A percentile compares a stretch with the other conserved stretches of the same genome.
Conservation (phyloP, 2,329 filamentous ascomycete genomes). For the Microsporum audouinii region DNA sequence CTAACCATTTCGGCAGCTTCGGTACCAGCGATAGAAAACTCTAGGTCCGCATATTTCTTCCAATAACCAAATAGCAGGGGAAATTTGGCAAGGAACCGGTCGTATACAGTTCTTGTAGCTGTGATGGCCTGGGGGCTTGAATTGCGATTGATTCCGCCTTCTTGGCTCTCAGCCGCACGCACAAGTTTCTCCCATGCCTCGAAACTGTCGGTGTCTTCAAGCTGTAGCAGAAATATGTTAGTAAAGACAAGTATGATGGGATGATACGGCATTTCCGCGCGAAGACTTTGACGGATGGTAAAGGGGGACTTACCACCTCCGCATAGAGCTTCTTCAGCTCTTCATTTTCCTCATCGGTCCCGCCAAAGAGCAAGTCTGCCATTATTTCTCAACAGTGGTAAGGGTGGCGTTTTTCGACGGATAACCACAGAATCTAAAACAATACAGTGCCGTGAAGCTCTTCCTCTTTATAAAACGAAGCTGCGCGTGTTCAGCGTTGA, state of each 20-base stretch:
- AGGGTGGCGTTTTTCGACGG: not conserved
- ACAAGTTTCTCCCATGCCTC: constrained; percentile 92
- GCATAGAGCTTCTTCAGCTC: constrained; percentile 68
- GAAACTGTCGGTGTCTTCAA: constrained; percentile 74
- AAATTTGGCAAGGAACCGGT: constrained; percentile 87
- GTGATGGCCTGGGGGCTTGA: constrained; percentile 89
- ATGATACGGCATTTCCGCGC: not conserved
- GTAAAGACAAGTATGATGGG: not conserved
- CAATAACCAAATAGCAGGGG: constrained; percentile 95
- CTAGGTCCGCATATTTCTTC: constrained; percentile 98
- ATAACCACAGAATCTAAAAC: not conserved
- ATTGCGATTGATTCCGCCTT: constrained; percentile 91
- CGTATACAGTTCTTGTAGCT: constrained; percentile 75
- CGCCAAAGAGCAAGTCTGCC: constrained; percentile 63
- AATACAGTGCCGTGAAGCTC: not conserved
- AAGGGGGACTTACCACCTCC: constrained; percentile 55
- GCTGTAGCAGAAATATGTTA: constrained; percentile 27
- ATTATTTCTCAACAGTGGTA: constrained; percentile 34
- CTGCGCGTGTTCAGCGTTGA: not conserved
- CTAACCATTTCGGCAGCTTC: constrained; percentile 90
- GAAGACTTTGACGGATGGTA: not conserved
- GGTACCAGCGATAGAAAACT: constrained; percentile 92
- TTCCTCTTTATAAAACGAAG: not conserved
- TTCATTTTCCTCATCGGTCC: constrained; percentile 67
- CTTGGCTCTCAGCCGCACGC: constrained; percentile 67